Conservation (phyloP, 2,329 filamentous ascomycete species). For the Alternaria brassicae region DNA sequence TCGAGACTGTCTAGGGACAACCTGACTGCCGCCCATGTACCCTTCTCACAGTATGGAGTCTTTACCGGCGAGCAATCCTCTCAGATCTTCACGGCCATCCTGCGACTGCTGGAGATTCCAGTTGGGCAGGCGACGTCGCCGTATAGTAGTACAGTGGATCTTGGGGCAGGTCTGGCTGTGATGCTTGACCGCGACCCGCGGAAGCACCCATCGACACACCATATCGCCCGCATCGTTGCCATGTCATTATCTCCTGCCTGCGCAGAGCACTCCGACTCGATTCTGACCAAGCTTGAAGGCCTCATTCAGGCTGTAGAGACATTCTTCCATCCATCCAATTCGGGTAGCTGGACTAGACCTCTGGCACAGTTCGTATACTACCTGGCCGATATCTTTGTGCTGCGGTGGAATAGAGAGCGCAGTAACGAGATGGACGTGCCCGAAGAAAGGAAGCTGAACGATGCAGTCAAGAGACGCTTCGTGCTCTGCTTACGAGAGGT, state of each 20-base stretch:
- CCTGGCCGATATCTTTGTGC: slow-evolving; percentile 93
- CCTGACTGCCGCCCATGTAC: slow-evolving; percentile 74
- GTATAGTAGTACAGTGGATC: slow-evolving; percentile 81
- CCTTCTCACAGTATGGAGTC: slow-evolving; percentile 86
- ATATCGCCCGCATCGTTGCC: slow-evolving; percentile 90
- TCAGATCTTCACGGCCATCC: slow-evolving; percentile 87
- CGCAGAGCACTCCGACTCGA: slow-evolving; percentile 76
- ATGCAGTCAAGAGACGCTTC: slow-evolving; percentile 84
- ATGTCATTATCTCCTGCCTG: slow-evolving; percentile 90
- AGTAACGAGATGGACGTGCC: slow-evolving; percentile 91
- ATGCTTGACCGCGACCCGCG: slow-evolving; percentile 92
- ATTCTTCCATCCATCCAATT: slow-evolving; percentile 98
- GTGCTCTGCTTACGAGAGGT: slow-evolving; percentile 89
- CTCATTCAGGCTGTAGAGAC: slow-evolving; percentile 95
- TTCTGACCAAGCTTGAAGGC: slow-evolving; percentile 85
- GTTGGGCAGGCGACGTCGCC: slow-evolving; percentile 95
- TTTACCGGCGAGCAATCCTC: slow-evolving; percentile 93
- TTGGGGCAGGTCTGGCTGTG: slow-evolving; percentile 80
- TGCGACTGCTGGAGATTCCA: slow-evolving; percentile 91
- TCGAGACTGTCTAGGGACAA: slow-evolving; percentile 88
- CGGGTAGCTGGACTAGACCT: slow-evolving; percentile 88
- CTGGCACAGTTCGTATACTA: slow-evolving; percentile 91
- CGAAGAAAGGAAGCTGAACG: slow-evolving; percentile 76
- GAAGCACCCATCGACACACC: slow-evolving; percentile 89
- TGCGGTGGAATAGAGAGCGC: slow-evolving; percentile 95